Percentiles rank a stretch among this genome's conserved stretches.
phyloP scores from a whole-genome alignment of 1,284 basidiomycete genomes.

The Boletellus sp. region DNA sequence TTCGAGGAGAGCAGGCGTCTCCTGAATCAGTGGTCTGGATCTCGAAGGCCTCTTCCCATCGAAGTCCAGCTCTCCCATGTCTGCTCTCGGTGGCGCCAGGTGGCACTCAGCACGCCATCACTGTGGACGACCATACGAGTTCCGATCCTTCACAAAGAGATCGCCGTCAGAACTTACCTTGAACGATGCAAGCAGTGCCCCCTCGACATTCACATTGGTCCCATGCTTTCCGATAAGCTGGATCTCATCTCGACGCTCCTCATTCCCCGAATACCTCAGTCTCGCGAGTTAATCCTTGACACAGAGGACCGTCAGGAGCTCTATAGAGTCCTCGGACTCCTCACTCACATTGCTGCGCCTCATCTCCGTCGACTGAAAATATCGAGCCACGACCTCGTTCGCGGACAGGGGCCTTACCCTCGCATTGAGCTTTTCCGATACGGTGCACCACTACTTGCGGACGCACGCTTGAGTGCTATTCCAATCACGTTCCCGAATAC shows the following conservation, averaged over 20 bases:
- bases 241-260: conserved; percentile 28
- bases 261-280: conserved; percentile 29
- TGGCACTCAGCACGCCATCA: conserved; percentile 31
- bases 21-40: conserved; percentile 27
- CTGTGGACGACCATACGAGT: conserved; percentile 32
- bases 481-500: conserved; percentile 31
- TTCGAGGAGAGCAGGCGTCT: conserved; percentile 31
- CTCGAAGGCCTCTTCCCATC: conserved; percentile 30
- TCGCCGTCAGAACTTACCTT: conserved; percentile 24
- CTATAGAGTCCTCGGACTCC: conserved; percentile 21
- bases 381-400: conserved; percentile 24
- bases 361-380: conserved; percentile 28
- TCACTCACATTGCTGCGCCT: conserved; percentile 24
- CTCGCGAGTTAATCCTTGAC: conserved; percentile 32
- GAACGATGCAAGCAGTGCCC: conserved; percentile 32
- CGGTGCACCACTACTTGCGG: conserved; percentile 29
- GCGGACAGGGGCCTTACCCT: conserved; percentile 27
- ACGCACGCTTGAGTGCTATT: conserved; percentile 31
- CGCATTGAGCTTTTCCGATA: conserved; percentile 28
- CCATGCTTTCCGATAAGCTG: conserved; percentile 27
- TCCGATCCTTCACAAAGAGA: conserved; percentile 33
- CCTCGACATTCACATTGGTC: conserved; percentile 29
- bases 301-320: conserved; percentile 32
- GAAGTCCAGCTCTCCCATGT: conserved; percentile 34
- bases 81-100: conserved; percentile 31